phyloP scores from a whole-genome alignment of 768 basidiomycete species.

The Suillus clintonianus region DNA sequence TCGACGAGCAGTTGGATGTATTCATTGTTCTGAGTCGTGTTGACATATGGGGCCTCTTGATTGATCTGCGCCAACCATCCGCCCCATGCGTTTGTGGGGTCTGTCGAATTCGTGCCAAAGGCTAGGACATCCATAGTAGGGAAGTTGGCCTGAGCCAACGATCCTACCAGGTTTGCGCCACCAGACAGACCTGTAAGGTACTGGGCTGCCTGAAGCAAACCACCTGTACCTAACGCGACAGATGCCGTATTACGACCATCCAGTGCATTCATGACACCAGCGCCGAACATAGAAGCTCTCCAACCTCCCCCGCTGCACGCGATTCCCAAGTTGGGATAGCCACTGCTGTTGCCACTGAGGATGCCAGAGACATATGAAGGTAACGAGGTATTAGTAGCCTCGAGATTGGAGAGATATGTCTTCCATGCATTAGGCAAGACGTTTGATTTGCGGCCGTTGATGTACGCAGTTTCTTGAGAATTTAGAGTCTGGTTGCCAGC shows the following conservation, averaged over 20 bases:
- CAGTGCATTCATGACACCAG: constrained; percentile 31
- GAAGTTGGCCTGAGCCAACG: constrained; percentile 31
- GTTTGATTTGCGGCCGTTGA: constrained; percentile 23
- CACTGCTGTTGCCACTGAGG: constrained; percentile 11
- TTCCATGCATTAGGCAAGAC: constrained; percentile 37
- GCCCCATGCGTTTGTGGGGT: constrained; percentile 6
- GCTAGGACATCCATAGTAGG: constrained; percentile 23
- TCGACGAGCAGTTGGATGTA: constrained; percentile 15
- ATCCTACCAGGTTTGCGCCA: constrained; percentile 22
- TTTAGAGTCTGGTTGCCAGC: constrained; percentile 28
- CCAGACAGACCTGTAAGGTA: constrained; percentile 41
- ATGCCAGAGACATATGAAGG: constrained; percentile 33
- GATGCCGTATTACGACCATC: constrained; percentile 35
- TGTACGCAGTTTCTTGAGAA: constrained; percentile 32
- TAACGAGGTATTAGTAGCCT: constrained; percentile 20
- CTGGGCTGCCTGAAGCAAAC: constrained; percentile 37
- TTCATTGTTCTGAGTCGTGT: constrained; percentile 12
- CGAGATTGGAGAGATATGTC: constrained; percentile 33
- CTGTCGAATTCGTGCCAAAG: constrained; percentile 14
- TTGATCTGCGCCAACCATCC: constrained; percentile 23
- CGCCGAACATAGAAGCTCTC: constrained; percentile 39
- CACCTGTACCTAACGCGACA: constrained; percentile 30
- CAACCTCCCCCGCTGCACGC: constrained; percentile 46
- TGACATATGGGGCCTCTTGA: constrained; percentile 11
- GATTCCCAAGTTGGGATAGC: constrained; percentile 20